phyloP scores from a whole-genome alignment of 108 stramenopile genomes.

The Hondaea fermentalgiana region DNA sequence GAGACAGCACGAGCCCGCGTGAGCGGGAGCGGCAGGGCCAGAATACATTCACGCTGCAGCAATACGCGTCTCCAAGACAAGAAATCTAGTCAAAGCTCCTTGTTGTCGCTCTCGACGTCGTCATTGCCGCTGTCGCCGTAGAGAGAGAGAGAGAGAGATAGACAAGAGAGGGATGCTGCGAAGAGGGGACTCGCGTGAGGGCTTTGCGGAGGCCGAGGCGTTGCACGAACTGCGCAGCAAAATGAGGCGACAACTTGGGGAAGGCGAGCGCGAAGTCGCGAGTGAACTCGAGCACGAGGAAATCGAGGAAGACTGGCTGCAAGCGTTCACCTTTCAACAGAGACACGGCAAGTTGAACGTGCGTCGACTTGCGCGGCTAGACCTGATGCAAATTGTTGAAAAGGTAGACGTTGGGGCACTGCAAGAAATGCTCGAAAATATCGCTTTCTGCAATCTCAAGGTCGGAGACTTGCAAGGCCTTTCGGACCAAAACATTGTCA shows the following conservation, averaged over 20 bases:
- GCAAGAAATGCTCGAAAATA: not conserved
- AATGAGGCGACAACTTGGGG: not conserved
- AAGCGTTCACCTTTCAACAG: not conserved
- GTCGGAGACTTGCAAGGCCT: not conserved
- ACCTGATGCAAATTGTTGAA: not conserved
- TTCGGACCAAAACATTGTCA: not conserved
- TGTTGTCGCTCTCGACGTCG: too few species aligned
- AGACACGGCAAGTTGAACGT: not conserved
- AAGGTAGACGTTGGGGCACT: not conserved
- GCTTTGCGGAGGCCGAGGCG: not conserved
- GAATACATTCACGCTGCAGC: too few species aligned
- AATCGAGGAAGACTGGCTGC: not conserved
- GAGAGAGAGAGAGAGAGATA: too few species aligned
- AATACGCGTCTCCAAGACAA: too few species aligned
- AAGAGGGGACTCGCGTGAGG: too few species aligned
- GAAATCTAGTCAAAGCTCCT: too few species aligned
- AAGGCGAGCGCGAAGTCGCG: not conserved
- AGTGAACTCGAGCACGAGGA: not conserved
- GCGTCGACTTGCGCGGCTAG: not conserved
- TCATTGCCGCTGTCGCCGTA: too few species aligned
- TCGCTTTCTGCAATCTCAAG: conserved; percentile 6
- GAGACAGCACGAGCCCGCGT: too few species aligned
- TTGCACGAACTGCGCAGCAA: not conserved
- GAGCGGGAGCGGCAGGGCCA: too few species aligned
- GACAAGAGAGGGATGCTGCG: too few species aligned